Percentiles rank a stretch among this genome's conserved stretches.
These are phyloP conservation scores for Datura wrightii DNA, from an alignment of 257 asterid genomes.

Conservation along the genomic window DNA sequence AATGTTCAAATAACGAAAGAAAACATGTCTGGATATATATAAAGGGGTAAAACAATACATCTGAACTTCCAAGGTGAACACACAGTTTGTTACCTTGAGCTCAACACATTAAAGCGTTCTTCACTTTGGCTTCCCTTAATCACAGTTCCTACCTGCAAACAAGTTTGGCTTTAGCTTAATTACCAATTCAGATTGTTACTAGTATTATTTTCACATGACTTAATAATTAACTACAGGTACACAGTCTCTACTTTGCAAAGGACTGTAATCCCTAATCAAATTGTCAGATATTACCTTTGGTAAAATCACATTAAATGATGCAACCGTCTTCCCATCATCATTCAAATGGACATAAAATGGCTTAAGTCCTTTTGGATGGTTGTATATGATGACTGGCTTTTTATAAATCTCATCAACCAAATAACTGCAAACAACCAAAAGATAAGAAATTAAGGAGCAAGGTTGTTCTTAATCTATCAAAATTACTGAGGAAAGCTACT, in stretches of 20 bases:
- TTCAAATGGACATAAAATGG: slow-evolving; percentile 72
- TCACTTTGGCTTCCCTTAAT: slow-evolving; percentile 87
- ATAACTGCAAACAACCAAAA: slow-evolving; percentile 56
- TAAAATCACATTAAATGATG: slow-evolving; percentile 72
- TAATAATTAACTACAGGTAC: neutral
- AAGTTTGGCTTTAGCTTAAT: neutral
- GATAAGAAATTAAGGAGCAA: slow-evolving; percentile 1
- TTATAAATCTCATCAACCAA: slow-evolving; percentile 66
- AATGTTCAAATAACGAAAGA: neutral
- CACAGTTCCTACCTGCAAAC: slow-evolving; percentile 70
- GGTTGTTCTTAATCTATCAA: neutral
- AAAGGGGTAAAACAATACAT: neutral
- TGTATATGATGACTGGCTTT: slow-evolving; percentile 68
- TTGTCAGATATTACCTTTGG: slow-evolving; percentile 61
- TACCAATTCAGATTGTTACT: neutral
- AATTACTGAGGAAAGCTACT: neutral
- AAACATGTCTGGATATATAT: neutral
- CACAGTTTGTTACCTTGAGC: slow-evolving; percentile 56
- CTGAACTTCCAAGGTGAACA: neutral
- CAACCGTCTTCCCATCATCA: slow-evolving; percentile 74
- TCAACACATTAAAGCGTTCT: slow-evolving; percentile 62
- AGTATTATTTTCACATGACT: neutral
- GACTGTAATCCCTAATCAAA: neutral
- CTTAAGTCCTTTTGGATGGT: slow-evolving; percentile 67
- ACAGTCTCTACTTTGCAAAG: neutral